Percentiles rank a stretch among this genome's conserved stretches.
phyloP scores from a whole-genome alignment of 148 eudicot species.

The Beta vulgaris region DNA sequence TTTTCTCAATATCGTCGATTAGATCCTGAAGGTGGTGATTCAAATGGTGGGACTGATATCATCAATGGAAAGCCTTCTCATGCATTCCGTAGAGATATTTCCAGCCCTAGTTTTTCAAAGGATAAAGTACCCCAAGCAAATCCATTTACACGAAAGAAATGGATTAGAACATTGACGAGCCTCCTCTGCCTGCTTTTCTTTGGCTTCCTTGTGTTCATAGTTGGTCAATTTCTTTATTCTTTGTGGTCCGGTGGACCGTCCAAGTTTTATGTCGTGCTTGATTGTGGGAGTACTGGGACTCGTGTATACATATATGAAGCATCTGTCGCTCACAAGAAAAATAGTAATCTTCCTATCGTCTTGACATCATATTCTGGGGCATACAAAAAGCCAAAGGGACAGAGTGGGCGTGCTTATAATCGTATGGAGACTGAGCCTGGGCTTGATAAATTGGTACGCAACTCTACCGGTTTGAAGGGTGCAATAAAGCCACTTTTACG shows the following conservation, averaged over 20 bases:
- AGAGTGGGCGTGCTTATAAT: constrained; percentile 84
- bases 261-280: constrained; percentile 83
- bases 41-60: constrained; percentile 33
- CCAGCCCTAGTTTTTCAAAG: constrained; percentile 70
- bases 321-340: constrained; percentile 51
- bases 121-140: constrained; percentile 54
- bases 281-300: constrained; percentile 97
- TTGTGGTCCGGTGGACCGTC: constrained; percentile 67
- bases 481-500: constrained; percentile 78
- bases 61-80: constrained; percentile 38
- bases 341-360: constrained; percentile 63
- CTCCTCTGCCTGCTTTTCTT: constrained; percentile 59
- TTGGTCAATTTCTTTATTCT: constrained; percentile 42
- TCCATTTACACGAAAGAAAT: constrained; percentile 43
- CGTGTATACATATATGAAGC: constrained; percentile 89
- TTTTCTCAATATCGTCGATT: constrained; percentile 61
- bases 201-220: constrained; percentile 43
- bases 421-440: constrained; percentile 99
- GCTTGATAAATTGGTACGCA: constrained; percentile 87
- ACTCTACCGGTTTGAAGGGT: constrained; percentile 60
- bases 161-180: constrained; percentile 48
- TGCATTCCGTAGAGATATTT: constrained; percentile 43
- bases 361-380: constrained; percentile 72
- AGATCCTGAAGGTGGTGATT: constrained; percentile 54
- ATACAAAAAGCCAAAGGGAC: constrained; percentile 50